These are phyloP conservation scores for Corrigiola litoralis DNA, from an alignment of 179 eudicot genomes.

Conservation along the genomic window DNA sequence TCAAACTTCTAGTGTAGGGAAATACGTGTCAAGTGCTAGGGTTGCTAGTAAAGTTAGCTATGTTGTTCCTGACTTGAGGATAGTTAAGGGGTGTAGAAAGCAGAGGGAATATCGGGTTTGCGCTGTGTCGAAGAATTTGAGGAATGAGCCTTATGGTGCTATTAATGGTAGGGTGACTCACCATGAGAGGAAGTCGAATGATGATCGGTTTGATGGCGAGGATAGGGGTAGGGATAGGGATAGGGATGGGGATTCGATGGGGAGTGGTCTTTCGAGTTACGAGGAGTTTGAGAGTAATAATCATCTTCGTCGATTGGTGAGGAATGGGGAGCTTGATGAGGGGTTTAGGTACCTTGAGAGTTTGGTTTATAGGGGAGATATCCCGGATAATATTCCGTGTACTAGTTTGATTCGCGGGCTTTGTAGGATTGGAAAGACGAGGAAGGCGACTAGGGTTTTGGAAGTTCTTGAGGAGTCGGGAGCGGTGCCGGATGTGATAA, in stretches of 20 bases:
- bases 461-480: slow-evolving; percentile 82
- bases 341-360: slow-evolving; percentile 57
- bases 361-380: slow-evolving; percentile 72
- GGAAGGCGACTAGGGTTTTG: slow-evolving; percentile 72
- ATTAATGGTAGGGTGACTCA: slow-evolving; percentile 43
- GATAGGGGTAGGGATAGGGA: too few species aligned
- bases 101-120: slow-evolving; percentile 30
- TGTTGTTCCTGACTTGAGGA: slow-evolving; percentile 25
- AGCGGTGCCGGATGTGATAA: slow-evolving; percentile 85
- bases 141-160: slow-evolving; percentile 33
- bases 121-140: slow-evolving; percentile 44
- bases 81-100: slow-evolving; percentile 23
- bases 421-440: slow-evolving; percentile 66
- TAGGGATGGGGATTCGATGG: slow-evolving; percentile 12
- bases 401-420: slow-evolving; percentile 83
- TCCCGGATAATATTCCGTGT: slow-evolving; percentile 73
- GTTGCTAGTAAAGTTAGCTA: slow-evolving; percentile 6
- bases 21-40: slow-evolving; percentile 18
- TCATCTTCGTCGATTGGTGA: slow-evolving; percentile 58
- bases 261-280: slow-evolving; percentile 15
- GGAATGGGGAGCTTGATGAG: slow-evolving; percentile 66
- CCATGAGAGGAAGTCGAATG: slow-evolving; percentile 33
- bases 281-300: slow-evolving; percentile 70
- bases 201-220: slow-evolving; percentile 16
- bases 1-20: slow-evolving; percentile 13